Conservation (phyloP, 345 rosid species). For the Populus simonii region DNA sequence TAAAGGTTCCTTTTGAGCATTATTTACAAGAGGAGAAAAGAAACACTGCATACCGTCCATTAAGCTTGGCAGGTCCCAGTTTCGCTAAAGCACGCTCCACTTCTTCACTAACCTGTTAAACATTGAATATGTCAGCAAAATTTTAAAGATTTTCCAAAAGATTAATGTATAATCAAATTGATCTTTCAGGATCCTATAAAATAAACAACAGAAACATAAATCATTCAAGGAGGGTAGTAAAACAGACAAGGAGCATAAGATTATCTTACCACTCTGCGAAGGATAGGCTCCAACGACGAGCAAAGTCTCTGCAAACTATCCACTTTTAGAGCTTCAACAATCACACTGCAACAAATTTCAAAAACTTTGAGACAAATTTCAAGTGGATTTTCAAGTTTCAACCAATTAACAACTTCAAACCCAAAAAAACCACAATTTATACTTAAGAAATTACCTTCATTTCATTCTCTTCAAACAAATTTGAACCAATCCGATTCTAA, state of each 20-base stretch:
- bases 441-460: neutral
- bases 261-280: slow-evolving; percentile 28
- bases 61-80: slow-evolving; percentile 23
- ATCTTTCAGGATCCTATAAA: neutral
- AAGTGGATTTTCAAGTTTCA: neutral
- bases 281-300: slow-evolving; percentile 34
- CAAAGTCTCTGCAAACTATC: slow-evolving; percentile 37
- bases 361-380: neutral
- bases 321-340: slow-evolving; percentile 34
- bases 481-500: neutral
- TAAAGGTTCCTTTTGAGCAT: neutral
- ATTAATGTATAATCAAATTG: neutral
- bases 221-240: neutral
- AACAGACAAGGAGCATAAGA: neutral
- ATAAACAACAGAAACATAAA: neutral
- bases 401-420: neutral
- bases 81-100: slow-evolving; percentile 35
- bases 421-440: neutral
- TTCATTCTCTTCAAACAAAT: neutral
- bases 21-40: neutral
- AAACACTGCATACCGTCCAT: slow-evolving; percentile 6
- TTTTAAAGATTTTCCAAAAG: neutral
- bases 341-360: slow-evolving; percentile 24
- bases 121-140: neutral
- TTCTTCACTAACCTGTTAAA: slow-evolving; percentile 34